These are phyloP conservation scores for Neostapfia colusana DNA, from an alignment of 176 grass and related monocot genomes.

Conservation along the genomic window DNA sequence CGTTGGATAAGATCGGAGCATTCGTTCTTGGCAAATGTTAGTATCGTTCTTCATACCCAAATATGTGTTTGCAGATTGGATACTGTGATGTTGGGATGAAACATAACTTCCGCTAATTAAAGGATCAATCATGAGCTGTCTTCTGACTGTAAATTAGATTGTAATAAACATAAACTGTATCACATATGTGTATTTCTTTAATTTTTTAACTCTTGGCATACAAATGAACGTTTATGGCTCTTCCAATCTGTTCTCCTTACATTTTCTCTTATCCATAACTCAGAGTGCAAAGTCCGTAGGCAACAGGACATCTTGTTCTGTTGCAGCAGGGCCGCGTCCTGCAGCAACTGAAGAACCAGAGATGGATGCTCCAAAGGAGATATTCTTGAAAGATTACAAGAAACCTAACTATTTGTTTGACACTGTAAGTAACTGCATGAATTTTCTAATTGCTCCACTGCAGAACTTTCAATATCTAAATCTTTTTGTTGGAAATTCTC, in stretches of 20 bases:
- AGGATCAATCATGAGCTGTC: background rate
- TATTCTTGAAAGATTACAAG: slow-evolving; percentile 97
- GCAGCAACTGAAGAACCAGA: slow-evolving; percentile 59
- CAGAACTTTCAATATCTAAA: background rate
- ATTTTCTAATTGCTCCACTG: background rate
- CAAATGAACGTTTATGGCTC: background rate
- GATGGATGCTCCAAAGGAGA: slow-evolving; percentile 87
- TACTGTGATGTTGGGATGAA: background rate
- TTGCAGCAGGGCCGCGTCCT: slow-evolving; percentile 73
- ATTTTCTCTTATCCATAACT: slow-evolving; percentile 22
- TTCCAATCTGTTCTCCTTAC: background rate
- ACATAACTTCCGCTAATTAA: background rate
- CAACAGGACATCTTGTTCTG: slow-evolving; percentile 70
- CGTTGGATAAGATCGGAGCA: slow-evolving; percentile 43
- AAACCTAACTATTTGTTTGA: slow-evolving; percentile 88
- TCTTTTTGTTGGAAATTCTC: background rate
- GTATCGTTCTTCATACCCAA: slow-evolving; percentile 27
- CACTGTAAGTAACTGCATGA: slow-evolving; percentile 56
- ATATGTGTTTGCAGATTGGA: background rate
- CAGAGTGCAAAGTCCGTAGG: slow-evolving; percentile 56
- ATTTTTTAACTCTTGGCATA: background rate
- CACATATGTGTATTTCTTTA: too few relatives aligned
- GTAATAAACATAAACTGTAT: background rate
- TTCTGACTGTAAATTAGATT: background rate
- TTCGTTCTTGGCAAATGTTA: slow-evolving; percentile 50